These are phyloP conservation scores for Clathrospora elynae DNA, from an alignment of 2,329 filamentous ascomycete genomes.

Conservation along the genomic window DNA sequence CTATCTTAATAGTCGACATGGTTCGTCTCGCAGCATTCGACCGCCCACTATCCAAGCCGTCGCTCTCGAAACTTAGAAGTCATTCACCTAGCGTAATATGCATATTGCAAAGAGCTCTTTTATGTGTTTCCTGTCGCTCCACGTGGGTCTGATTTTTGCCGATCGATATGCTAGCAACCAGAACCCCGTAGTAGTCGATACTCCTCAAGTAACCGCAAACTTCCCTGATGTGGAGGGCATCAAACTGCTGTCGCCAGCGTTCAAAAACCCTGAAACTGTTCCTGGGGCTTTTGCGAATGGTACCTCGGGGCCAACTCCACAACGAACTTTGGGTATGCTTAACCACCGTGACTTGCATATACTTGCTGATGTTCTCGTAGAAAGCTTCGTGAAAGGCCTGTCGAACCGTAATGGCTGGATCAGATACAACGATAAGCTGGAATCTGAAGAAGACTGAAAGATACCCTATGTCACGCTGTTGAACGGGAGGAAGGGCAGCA, in stretches of 20 bases:
- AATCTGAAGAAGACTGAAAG: conserved; percentile 31
- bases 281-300: conserved; percentile 20
- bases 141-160: background rate
- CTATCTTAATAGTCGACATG: background rate
- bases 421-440: conserved; percentile 20
- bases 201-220: conserved; percentile 7
- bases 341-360: background rate
- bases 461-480: conserved; percentile 30
- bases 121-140: background rate
- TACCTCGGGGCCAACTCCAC: conserved; percentile 25
- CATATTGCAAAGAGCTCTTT: background rate
- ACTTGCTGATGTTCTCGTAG: background rate
- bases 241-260: conserved; percentile 24
- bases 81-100: too few species aligned
- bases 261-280: conserved; percentile 20
- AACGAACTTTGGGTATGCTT: conserved; percentile 14
- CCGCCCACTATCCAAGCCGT: too few species aligned
- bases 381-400: conserved; percentile 6
- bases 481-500: conserved; percentile 13
- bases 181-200: conserved; percentile 3
- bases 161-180: conserved; percentile 14
- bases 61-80: too few species aligned
- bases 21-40: too few species aligned
- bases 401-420: conserved; percentile 27
- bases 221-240: conserved; percentile 25